phyloP scores from a whole-genome alignment of 768 basidiomycete genomes.

The Crepidotus variabilis region DNA sequence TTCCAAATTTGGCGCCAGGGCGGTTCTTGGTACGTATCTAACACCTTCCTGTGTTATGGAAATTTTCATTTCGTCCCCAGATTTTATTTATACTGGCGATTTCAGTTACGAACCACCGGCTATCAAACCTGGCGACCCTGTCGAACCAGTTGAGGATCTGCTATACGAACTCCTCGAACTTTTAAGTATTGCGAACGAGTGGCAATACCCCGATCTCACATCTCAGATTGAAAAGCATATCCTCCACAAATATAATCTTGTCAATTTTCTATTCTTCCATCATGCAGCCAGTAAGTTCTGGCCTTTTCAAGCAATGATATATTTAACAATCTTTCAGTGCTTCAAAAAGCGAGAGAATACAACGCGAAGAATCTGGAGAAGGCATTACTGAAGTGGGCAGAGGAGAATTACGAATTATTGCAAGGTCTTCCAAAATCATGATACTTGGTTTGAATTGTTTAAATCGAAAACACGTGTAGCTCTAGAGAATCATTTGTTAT shows the following conservation, averaged over 20 bases:
- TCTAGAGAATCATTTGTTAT: background rate
- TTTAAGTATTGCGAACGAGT: background rate
- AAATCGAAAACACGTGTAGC: background rate
- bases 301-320: background rate
- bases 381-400: background rate
- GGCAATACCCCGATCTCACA: background rate
- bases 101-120: slow-evolving; percentile 4
- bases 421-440: background rate
- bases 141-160: background rate
- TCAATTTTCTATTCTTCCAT: background rate
- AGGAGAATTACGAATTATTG: background rate
- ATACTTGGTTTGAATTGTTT: background rate
- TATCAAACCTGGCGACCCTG: background rate
- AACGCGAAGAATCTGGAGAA: background rate
- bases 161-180: slow-evolving; percentile 8
- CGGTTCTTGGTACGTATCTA: slow-evolving; percentile 21
- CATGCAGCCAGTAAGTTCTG: background rate
- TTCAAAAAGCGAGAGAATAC: background rate
- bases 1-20: slow-evolving; percentile 17
- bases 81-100: slow-evolving; percentile 26
- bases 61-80: slow-evolving; percentile 12
- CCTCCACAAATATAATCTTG: background rate
- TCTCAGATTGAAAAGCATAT: background rate
- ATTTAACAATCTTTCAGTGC: background rate
- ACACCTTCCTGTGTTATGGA: background rate